Conservation (phyloP, 768 basidiomycete species). For the Xerocomellus amylosporus region DNA sequence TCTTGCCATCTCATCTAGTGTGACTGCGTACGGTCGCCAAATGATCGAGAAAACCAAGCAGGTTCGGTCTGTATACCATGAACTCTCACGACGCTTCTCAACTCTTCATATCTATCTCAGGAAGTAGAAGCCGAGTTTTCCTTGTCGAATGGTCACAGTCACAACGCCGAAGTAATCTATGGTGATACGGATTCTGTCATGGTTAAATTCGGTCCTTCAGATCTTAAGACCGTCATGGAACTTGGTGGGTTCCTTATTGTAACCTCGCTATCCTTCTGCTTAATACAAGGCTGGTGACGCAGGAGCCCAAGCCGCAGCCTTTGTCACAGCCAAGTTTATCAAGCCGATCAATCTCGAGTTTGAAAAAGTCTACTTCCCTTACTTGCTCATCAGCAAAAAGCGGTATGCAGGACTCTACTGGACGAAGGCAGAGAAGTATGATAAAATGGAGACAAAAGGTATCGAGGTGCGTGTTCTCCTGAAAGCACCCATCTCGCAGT, state of each 20-base stretch:
- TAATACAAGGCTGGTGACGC: background rate
- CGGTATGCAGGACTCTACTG: constrained; percentile 98
- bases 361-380: constrained; percentile 99
- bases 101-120: constrained; percentile 22
- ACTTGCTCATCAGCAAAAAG: constrained; percentile 97
- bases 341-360: constrained; percentile 98
- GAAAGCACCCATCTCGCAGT: background rate
- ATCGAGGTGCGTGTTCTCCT: constrained; percentile 69
- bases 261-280: background rate
- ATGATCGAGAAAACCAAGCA: constrained; percentile 98
- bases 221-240: constrained; percentile 84
- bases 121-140: constrained; percentile 90
- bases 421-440: constrained; percentile 93
- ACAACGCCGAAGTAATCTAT: constrained; percentile 94
- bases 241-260: constrained; percentile 55
- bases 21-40: constrained; percentile 94
- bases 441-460: constrained; percentile 99
- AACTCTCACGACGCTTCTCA: background rate
- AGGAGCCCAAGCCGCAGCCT: constrained; percentile 91
- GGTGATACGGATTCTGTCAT: constrained; percentile 99
- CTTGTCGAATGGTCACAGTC: constrained; percentile 75
- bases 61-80: constrained; percentile 36
- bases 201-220: constrained; percentile 92
- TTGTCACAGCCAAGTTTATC: constrained; percentile 88
- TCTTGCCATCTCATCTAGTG: constrained; percentile 91